Evolutionary conservation across 2,329 filamentous ascomycete genomes (phyloP).

Genomic region (Lasiodiplodia citricola): DNA sequence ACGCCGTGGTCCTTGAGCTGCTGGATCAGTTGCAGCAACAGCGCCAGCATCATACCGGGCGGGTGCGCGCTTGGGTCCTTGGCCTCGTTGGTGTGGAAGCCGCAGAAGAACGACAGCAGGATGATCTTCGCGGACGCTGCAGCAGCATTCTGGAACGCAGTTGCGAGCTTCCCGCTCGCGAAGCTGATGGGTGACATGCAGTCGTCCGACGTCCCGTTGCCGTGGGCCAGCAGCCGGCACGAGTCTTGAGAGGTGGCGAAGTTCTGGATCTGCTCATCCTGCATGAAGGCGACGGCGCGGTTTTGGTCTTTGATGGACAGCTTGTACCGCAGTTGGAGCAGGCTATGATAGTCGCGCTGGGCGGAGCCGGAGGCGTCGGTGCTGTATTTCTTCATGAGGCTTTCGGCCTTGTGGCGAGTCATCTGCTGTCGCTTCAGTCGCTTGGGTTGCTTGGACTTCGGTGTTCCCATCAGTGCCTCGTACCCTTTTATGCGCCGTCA

Average conservation of each 20-base stretch:
- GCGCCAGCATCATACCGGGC: background rate
- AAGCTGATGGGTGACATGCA: too few relatives aligned
- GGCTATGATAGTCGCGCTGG: background rate
- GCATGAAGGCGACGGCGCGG: background rate
- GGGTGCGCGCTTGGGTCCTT: background rate
- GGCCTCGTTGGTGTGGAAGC: background rate
- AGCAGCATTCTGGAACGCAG: too few relatives aligned
- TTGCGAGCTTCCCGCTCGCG: too few relatives aligned
- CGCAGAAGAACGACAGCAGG: background rate
- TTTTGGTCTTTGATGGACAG: background rate
- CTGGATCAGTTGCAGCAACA: background rate
- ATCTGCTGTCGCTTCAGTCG: too few relatives aligned
- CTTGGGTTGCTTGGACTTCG: too few relatives aligned
- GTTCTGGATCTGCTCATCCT: background rate
- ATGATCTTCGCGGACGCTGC: background rate
- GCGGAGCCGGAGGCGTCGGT: background rate
- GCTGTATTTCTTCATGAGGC: background rate
- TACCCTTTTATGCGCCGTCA: too few relatives aligned
- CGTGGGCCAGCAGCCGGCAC: background rate
- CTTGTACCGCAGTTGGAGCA: background rate
- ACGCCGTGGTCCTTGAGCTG: background rate
- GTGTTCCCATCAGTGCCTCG: too few relatives aligned
- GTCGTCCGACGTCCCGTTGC: too few relatives aligned
- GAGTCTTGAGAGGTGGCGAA: background rate
- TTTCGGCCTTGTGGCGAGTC: background rate